Evolutionary conservation across 768 basidiomycete genomes (phyloP), one percentile per base, ranked within the genome.

Genomic region (Paxillus involutus): DNA sequence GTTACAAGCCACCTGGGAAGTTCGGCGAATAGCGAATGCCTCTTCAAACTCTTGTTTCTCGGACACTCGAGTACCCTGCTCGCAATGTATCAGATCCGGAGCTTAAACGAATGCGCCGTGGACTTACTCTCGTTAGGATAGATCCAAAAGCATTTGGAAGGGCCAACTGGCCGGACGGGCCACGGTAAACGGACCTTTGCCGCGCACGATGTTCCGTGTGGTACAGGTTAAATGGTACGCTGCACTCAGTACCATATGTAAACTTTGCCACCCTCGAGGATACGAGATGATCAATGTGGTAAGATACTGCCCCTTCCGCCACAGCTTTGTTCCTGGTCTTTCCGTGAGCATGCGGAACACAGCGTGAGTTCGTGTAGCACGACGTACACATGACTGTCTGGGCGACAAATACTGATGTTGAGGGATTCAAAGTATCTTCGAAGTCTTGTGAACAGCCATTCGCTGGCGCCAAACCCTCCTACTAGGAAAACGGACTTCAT

Each of bases 371-470:
- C 6, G 35, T 12, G 12, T 35, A 36, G 32, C 13, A 41, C 29
- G n/a, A 71, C 80, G 43, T 60, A 82, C 83, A 82, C 73, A 54
- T 81, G 78, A 35, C 73, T 77, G 52, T 83, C 80, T 0, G 82
- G 83, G 8, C 80, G 72, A 47, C 75, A 72, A 16, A 84, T 64
- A 32, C 64, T 70, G 36, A 81, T 60, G n/a, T 75, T 73, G 0
- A 71, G 60, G 4, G 68, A 58, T 5, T 68, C 68, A 10, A 84
- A 66, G 6, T 68, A 60, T 47, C 61, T 65, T 39, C 74, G 74
- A 2, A 84, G 73, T 44, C 71, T 68, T 2, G 66, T 56, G 55
- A 77, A 81, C 16, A 83, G 62, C 73, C 75, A 81, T 42, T 77
- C 75, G 53, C 74, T 81, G 1, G 79, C 77, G 10, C 77, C 75